phyloP scores from a whole-genome alignment of 2,329 filamentous ascomycete species.

The Colletotrichum siamense region DNA sequence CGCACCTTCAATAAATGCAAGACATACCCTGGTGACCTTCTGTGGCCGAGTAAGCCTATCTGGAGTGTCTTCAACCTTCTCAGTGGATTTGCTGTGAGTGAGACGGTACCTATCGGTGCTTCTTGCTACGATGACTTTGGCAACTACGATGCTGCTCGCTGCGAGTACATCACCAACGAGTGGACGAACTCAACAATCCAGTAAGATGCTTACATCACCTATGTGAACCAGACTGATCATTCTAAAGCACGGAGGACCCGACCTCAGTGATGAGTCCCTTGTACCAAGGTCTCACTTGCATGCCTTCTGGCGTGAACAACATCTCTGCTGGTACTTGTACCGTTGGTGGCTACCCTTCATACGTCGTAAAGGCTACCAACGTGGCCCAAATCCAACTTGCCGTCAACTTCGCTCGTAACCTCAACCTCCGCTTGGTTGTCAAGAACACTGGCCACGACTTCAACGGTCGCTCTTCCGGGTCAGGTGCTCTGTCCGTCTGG shows the following conservation, averaged over 20 bases:
- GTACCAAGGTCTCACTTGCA: conserved; percentile 20
- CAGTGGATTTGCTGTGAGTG: conserved; percentile 33
- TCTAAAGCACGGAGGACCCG: conserved; percentile 36
- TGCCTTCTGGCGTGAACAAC: background rate
- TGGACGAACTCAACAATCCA: conserved; percentile 31
- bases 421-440: conserved; percentile 55
- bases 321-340: background rate
- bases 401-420: conserved; percentile 22
- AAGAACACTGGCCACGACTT: conserved; percentile 46
- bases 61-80: conserved; percentile 39
- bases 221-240: background rate
- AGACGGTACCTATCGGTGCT: conserved; percentile 36
- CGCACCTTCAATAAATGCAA: conserved; percentile 36
- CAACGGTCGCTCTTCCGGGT: conserved; percentile 39
- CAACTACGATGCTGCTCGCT: conserved; percentile 30
- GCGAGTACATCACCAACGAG: conserved; percentile 27
- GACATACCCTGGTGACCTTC: conserved; percentile 32
- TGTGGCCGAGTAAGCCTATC: conserved; percentile 28
- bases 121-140: conserved; percentile 31
- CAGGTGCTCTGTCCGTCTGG: conserved; percentile 40
- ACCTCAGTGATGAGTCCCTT: conserved; percentile 46
- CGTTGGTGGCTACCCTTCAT: background rate
- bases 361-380: background rate
- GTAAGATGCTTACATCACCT: conserved; percentile 11
- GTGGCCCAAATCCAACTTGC: conserved; percentile 47